Percentiles rank a stretch among this genome's conserved stretches.
These are phyloP conservation scores for Pleurotus cornucopiae DNA, from an alignment of 768 basidiomycete species.

Conservation along the genomic window DNA sequence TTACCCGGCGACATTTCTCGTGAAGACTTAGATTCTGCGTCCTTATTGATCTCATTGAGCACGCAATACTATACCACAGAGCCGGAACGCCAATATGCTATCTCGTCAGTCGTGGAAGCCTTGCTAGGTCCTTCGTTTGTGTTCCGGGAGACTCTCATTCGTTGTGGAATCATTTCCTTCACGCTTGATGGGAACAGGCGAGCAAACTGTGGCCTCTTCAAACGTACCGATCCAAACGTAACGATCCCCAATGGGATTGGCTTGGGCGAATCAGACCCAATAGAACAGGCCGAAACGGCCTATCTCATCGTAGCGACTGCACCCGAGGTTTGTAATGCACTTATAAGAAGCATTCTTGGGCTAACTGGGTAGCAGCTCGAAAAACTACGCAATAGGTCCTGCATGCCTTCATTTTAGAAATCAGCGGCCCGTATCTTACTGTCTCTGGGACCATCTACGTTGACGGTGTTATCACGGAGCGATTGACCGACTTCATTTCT, in stretches of 20 bases:
- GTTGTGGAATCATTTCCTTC: not conserved
- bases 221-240: not conserved
- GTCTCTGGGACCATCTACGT: too few species aligned
- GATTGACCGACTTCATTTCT: too few species aligned
- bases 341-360: not conserved
- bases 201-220: not conserved
- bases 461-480: too few species aligned
- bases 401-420: too few species aligned
- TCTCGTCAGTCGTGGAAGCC: not conserved
- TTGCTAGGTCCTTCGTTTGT: not conserved
- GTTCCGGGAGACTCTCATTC: not conserved
- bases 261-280: not conserved
- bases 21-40: not conserved
- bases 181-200: not conserved
- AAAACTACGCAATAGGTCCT: too few species aligned
- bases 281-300: not conserved
- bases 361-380: not conserved
- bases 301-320: not conserved
- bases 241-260: not conserved
- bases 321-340: not conserved
- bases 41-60: not conserved
- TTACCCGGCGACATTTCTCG: not conserved
- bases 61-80: not conserved
- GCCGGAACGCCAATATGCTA: not conserved
- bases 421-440: too few species aligned